A percentile compares a stretch with the other conserved stretches of the same genome.
Conservation (phyloP, 1,139 yeast genomes). For the Ogataea hybrid region DNA sequence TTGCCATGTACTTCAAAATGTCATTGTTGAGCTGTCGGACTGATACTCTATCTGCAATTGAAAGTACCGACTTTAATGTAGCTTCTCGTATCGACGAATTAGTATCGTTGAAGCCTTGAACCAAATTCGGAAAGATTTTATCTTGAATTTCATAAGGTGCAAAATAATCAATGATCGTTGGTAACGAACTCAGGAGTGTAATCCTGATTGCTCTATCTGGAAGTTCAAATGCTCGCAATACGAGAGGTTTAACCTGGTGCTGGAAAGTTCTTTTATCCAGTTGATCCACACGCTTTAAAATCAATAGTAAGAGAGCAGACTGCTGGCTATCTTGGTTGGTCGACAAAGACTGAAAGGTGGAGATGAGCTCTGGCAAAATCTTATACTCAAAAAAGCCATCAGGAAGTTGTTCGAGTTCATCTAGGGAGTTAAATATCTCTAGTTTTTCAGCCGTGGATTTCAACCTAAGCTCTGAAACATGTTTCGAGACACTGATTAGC, state of each 20-base stretch:
- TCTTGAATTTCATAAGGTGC: conserved; percentile 64
- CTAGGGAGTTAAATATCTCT: conserved; percentile 48
- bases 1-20: conserved; percentile 74
- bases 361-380: conserved; percentile 67
- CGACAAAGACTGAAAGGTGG: conserved; percentile 31
- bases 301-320: conserved; percentile 45
- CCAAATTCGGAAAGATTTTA: conserved; percentile 63
- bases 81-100: conserved; percentile 78
- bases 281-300: conserved; percentile 43
- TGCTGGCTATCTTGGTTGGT: conserved; percentile 24
- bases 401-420: conserved; percentile 39
- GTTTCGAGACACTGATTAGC: conserved; percentile 47
- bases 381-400: conserved; percentile 60
- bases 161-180: conserved; percentile 50
- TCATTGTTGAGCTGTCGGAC: conserved; percentile 88
- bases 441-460: conserved; percentile 50
- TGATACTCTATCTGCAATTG: conserved; percentile 63
- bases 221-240: conserved; percentile 59
- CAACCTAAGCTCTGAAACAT: conserved; percentile 53
- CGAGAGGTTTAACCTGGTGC: conserved; percentile 56
- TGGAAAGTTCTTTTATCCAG: conserved; percentile 39
- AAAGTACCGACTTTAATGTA: conserved; percentile 68
- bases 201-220: conserved; percentile 78
- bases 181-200: conserved; percentile 61
- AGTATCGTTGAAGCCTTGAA: conserved; percentile 83